Percentiles rank a stretch among this genome's conserved stretches.
Evolutionary conservation across 2,329 filamentous ascomycete genomes (phyloP).

Genomic region (Onygenales sp.): DNA sequence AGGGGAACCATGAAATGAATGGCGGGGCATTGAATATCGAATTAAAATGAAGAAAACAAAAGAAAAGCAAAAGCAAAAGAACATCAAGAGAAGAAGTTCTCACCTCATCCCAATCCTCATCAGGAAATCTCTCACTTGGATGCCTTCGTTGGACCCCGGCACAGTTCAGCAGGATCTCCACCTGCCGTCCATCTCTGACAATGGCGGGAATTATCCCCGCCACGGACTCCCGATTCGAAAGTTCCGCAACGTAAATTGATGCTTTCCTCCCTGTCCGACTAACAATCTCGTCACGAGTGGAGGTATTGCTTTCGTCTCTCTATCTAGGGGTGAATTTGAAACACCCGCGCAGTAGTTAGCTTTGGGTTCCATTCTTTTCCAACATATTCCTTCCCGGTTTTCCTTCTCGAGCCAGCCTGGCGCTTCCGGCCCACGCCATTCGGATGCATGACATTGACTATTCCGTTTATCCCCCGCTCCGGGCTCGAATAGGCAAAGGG

Average conservation of each 20-base stretch:
- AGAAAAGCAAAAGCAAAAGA: not conserved
- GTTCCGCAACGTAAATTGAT: slow-evolving; percentile 35
- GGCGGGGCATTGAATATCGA: too few relatives aligned
- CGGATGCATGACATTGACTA: too few relatives aligned
- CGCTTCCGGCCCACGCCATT: too few relatives aligned
- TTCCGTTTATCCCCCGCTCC: too few relatives aligned
- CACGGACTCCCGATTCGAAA: slow-evolving; percentile 32
- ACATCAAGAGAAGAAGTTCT: not conserved
- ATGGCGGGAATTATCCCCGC: slow-evolving; percentile 31
- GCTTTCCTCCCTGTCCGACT: slow-evolving; percentile 30
- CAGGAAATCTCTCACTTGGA: slow-evolving; percentile 64
- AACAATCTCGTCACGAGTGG: slow-evolving; percentile 33
- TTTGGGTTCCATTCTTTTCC: too few relatives aligned
- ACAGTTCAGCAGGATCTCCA: slow-evolving; percentile 76
- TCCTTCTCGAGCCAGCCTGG: too few relatives aligned
- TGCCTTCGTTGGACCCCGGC: slow-evolving; percentile 78
- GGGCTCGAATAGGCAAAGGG: too few relatives aligned
- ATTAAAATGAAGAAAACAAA: not conserved
- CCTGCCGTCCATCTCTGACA: slow-evolving; percentile 39
- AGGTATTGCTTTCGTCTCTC: slow-evolving; percentile 44
- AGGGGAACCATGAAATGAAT: too few relatives aligned
- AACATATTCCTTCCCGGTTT: too few relatives aligned
- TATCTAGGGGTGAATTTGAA: slow-evolving; percentile 16
- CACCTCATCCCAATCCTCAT: slow-evolving; percentile 64
- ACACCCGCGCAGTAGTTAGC: too few relatives aligned